phyloP scores from a whole-genome alignment of 495 filamentous ascomycete genomes.

The Staphylotrichum tortipilum region DNA sequence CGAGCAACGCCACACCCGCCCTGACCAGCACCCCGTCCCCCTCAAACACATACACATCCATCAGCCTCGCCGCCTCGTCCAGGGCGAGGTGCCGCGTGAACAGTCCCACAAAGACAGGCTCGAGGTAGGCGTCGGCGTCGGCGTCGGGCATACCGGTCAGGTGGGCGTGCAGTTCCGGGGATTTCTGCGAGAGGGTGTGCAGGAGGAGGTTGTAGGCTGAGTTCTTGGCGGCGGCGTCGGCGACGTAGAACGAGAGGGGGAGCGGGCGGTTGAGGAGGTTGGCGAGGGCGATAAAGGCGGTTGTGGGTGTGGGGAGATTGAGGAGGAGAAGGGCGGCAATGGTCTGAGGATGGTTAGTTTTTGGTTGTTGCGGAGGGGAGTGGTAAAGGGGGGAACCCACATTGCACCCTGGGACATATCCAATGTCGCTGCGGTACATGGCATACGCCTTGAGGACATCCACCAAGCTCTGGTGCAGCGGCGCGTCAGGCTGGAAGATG shows the following conservation, averaged over 20 bases:
- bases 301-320: constrained; percentile 60
- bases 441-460: constrained; percentile 83
- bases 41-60: constrained; percentile 94
- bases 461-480: constrained; percentile 64
- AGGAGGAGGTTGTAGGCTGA: constrained; percentile 66
- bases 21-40: constrained; percentile 76
- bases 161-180: constrained; percentile 59
- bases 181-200: constrained; percentile 63
- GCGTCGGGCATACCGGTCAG: constrained; percentile 42
- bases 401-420: constrained; percentile 80
- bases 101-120: constrained; percentile 42
- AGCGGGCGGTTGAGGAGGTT: constrained; percentile 86
- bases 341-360: constrained; percentile 40
- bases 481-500: constrained; percentile 71
- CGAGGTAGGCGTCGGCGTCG: constrained; percentile 35
- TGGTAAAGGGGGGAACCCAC: too few relatives aligned
- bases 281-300: constrained; percentile 74
- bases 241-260: constrained; percentile 77
- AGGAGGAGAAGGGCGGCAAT: constrained; percentile 83
- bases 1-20: constrained; percentile 63
- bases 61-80: constrained; percentile 69
- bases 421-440: constrained; percentile 91
- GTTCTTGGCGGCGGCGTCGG: constrained; percentile 61
- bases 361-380: neutral
- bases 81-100: constrained; percentile 51